phyloP scores from a whole-genome alignment of 306 rosid genomes.

The Vigna angularis region DNA sequence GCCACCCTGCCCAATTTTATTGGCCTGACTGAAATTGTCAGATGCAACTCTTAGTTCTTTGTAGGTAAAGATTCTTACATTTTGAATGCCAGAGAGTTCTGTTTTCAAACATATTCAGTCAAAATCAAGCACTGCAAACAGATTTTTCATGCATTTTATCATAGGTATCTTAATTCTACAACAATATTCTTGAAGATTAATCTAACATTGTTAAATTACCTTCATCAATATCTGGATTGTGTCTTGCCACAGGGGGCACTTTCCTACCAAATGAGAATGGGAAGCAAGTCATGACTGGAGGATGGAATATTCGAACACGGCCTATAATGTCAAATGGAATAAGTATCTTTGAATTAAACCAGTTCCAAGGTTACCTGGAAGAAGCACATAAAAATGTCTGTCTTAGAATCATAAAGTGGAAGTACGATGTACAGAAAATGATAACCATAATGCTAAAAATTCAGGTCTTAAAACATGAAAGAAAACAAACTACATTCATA shows the following conservation, averaged over 20 bases:
- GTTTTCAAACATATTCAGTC: slow-evolving; percentile 44
- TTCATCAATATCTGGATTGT: slow-evolving; percentile 48
- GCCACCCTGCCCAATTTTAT: slow-evolving; percentile 97
- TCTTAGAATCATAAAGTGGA: slow-evolving; percentile 29
- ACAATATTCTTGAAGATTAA: neutral
- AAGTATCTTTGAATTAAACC: slow-evolving; percentile 41
- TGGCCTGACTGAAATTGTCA: slow-evolving; percentile 66
- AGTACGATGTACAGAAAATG: neutral
- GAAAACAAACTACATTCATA: slow-evolving; percentile 20
- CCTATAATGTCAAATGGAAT: slow-evolving; percentile 37
- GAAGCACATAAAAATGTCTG: slow-evolving; percentile 41
- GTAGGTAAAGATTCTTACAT: slow-evolving; percentile 66
- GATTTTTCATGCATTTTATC: neutral
- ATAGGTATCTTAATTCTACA: slow-evolving; percentile 1
- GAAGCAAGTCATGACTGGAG: slow-evolving; percentile 71
- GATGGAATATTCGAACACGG: slow-evolving; percentile 37
- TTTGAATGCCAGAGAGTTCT: slow-evolving; percentile 70
- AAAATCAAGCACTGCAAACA: slow-evolving; percentile 27
- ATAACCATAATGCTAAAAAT: slow-evolving; percentile 10
- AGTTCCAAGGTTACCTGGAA: slow-evolving; percentile 58
- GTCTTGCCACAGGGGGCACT: slow-evolving; percentile 31
- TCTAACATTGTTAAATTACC: slow-evolving; percentile 53
- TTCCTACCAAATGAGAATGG: slow-evolving; percentile 60
- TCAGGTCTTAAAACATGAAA: neutral
- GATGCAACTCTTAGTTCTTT: slow-evolving; percentile 76